Conservation (phyloP, 2,329 filamentous ascomycete genomes). For the Botrytis tulipae region DNA sequence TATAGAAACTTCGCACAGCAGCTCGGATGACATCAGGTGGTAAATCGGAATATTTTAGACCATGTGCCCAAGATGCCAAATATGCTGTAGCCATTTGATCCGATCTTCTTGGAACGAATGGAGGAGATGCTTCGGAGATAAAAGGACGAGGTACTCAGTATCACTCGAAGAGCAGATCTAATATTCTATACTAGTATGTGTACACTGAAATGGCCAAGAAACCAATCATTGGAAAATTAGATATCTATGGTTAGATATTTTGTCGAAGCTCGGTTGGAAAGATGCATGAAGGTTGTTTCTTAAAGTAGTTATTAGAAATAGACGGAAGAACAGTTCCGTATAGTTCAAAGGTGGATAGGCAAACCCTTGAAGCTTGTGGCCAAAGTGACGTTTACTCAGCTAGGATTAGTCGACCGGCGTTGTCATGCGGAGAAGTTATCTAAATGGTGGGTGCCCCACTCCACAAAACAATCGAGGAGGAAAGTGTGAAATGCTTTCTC, state of each 20-base stretch:
- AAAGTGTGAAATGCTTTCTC: background rate
- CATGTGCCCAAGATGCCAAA: conserved; percentile 48
- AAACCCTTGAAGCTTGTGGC: background rate
- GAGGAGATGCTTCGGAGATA: background rate
- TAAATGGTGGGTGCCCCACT: background rate
- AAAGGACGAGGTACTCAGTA: background rate
- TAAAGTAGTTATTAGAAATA: background rate
- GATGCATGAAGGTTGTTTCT: background rate
- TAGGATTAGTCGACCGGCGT: background rate
- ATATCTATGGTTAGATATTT: background rate
- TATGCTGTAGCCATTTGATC: conserved; percentile 46
- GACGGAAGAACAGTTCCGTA: conserved; percentile 4
- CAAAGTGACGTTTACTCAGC: background rate
- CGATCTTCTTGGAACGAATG: background rate
- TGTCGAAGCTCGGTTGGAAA: background rate
- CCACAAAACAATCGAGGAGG: background rate
- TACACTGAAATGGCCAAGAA: background rate
- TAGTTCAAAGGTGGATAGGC: background rate
- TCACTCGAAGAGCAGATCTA: background rate
- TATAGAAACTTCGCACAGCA: conserved; percentile 51
- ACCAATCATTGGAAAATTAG: background rate
- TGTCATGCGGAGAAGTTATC: background rate
- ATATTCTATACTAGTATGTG: background rate
- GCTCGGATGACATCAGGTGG: conserved; percentile 44
- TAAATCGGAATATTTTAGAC: conserved; percentile 44